A percentile compares a stretch with the other conserved stretches of the same genome.
Conservation (phyloP, 2,329 filamentous ascomycete genomes). For the Ilyonectria robusta region DNA sequence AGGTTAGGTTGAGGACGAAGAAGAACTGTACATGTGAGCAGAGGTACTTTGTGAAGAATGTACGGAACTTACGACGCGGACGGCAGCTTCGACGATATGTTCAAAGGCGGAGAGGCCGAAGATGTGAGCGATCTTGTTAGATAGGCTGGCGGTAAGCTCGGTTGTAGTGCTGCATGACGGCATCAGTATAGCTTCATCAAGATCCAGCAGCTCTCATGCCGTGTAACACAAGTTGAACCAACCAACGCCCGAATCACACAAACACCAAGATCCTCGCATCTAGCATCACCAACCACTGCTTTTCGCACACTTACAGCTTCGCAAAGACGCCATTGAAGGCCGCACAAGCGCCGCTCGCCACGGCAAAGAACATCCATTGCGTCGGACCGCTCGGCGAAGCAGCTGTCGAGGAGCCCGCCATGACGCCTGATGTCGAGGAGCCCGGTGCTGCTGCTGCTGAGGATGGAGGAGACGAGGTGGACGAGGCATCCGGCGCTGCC, state of each 20-base stretch:
- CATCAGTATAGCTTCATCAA: background rate
- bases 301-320: slow-evolving; percentile 73
- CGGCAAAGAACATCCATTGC: slow-evolving; percentile 77
- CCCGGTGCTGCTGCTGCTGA: slow-evolving; percentile 1
- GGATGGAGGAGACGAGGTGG: slow-evolving; percentile 4
- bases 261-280: background rate
- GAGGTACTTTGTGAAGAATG: slow-evolving; percentile 1
- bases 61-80: slow-evolving; percentile 62
- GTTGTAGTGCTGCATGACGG: slow-evolving; percentile 65
- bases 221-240: background rate
- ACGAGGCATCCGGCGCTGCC: slow-evolving; percentile 27
- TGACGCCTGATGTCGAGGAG: slow-evolving; percentile 27
- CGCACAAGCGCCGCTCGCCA: slow-evolving; percentile 83
- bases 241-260: background rate
- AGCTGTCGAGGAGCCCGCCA: slow-evolving; percentile 23
- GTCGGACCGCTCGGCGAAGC: slow-evolving; percentile 51
- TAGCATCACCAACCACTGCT: background rate
- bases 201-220: background rate
- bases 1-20: slow-evolving; percentile 81
- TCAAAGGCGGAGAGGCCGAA: slow-evolving; percentile 61
- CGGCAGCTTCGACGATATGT: slow-evolving; percentile 61
- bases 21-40: slow-evolving; percentile 67
- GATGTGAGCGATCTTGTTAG: slow-evolving; percentile 59
- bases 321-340: slow-evolving; percentile 88
- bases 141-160: slow-evolving; percentile 65